These are phyloP conservation scores for Iberis pinnata DNA, from an alignment of 345 rosid genomes.

Conservation along the genomic window DNA sequence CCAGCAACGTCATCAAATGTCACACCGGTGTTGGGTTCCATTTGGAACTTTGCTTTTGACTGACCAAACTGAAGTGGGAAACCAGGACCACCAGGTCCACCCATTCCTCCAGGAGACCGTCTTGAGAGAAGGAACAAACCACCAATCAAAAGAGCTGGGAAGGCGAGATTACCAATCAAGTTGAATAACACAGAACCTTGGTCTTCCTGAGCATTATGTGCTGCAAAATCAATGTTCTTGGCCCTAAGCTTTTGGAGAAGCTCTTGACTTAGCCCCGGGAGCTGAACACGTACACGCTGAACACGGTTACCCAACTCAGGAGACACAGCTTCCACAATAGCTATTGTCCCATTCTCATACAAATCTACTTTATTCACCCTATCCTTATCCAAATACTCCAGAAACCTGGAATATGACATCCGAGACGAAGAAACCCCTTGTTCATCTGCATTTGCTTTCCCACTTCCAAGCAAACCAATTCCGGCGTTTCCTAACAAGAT, in stretches of 20 bases:
- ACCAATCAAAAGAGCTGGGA: slow-evolving; percentile 84
- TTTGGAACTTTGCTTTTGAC: slow-evolving; percentile 95
- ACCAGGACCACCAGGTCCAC: slow-evolving; percentile 99
- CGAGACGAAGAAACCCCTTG: slow-evolving; percentile 91
- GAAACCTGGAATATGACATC: slow-evolving; percentile 95
- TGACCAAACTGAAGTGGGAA: slow-evolving; percentile 81
- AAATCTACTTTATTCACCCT: slow-evolving; percentile 83
- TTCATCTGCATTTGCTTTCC: slow-evolving; percentile 81
- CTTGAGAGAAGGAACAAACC: slow-evolving; percentile 95
- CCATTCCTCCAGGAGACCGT: slow-evolving; percentile 94
- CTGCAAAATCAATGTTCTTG: slow-evolving; percentile 92
- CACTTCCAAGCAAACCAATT: slow-evolving; percentile 50
- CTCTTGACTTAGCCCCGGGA: slow-evolving; percentile 93
- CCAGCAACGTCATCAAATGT: slow-evolving; percentile 99
- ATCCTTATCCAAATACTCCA: slow-evolving; percentile 91
- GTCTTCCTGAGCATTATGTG: slow-evolving; percentile 97
- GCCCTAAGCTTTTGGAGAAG: slow-evolving; percentile 92
- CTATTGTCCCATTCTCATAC: slow-evolving; percentile 94
- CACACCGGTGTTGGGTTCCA: slow-evolving; percentile 98
- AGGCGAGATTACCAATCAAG: slow-evolving; percentile 86
- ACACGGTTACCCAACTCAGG: slow-evolving; percentile 94
- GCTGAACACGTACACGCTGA: slow-evolving; percentile 92
- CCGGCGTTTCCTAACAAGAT: slow-evolving; percentile 60
- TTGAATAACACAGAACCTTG: slow-evolving; percentile 78
- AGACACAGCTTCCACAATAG: slow-evolving; percentile 92